phyloP scores from a whole-genome alignment of 2,329 filamentous ascomycete species.

The Trichoderma pleuroti region DNA sequence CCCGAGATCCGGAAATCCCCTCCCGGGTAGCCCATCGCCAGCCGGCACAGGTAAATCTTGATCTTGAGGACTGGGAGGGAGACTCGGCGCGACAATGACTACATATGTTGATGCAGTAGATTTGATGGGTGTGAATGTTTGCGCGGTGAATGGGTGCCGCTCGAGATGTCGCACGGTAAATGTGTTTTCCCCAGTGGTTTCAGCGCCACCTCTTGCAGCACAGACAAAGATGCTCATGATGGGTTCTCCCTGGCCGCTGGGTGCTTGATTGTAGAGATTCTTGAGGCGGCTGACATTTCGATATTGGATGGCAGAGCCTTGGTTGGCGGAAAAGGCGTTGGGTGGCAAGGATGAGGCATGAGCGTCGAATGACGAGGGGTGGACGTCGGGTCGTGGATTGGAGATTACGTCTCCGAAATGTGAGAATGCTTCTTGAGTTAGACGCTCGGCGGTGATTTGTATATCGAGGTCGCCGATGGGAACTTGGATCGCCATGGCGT shows the following conservation, averaged over 20 bases:
- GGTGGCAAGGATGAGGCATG: slow-evolving; percentile 38
- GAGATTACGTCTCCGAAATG: slow-evolving; percentile 80
- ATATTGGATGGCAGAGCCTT: slow-evolving; percentile 86
- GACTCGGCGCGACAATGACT: slow-evolving; percentile 81
- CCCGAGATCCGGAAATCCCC: slow-evolving; percentile 68
- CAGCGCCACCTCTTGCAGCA: slow-evolving; percentile 34
- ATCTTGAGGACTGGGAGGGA: slow-evolving; percentile 42
- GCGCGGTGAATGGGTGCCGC: slow-evolving; percentile 87
- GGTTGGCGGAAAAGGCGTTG: slow-evolving; percentile 66
- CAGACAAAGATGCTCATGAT: slow-evolving; percentile 90
- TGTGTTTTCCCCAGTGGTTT: slow-evolving; percentile 21
- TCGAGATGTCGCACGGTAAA: slow-evolving; percentile 74
- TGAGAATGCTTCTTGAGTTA: slow-evolving; percentile 67
- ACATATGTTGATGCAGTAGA: slow-evolving; percentile 60
- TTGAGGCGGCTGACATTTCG: slow-evolving; percentile 70
- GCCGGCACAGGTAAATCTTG: slow-evolving; percentile 29
- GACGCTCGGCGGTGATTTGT: slow-evolving; percentile 55
- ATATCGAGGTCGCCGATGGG: slow-evolving; percentile 26
- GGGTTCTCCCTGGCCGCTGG: slow-evolving; percentile 52
- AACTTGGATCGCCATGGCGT: slow-evolving; percentile 28
- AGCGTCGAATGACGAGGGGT: slow-evolving; percentile 46
- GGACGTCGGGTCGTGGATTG: slow-evolving; percentile 61
- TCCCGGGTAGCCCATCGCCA: slow-evolving; percentile 47
- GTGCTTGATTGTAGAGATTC: slow-evolving; percentile 66
- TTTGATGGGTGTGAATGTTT: slow-evolving; percentile 82